Percentiles rank a stretch among this genome's conserved stretches.
These are phyloP conservation scores for Taphrina deformans DNA, from an alignment of 1,139 yeast species.

Conservation along the genomic window DNA sequence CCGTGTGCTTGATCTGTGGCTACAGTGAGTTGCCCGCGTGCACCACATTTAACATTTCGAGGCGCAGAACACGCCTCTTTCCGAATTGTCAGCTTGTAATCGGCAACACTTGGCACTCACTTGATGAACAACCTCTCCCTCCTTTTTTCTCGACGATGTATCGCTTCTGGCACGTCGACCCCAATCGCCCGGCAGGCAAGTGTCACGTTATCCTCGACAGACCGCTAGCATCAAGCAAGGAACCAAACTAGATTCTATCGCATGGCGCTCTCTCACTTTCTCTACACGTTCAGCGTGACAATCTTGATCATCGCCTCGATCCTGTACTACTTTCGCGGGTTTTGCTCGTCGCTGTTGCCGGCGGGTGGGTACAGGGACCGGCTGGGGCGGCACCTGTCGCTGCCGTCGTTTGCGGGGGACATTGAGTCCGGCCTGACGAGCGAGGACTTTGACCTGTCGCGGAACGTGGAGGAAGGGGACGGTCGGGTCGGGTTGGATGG, in stretches of 20 bases:
- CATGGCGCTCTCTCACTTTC: constrained; percentile 29
- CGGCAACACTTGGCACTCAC: neutral
- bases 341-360: constrained; percentile 17
- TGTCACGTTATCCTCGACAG: too few species aligned
- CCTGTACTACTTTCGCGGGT: constrained; percentile 9
- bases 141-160: too few species aligned
- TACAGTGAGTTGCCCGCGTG: neutral
- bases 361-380: neutral
- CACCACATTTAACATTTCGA: neutral
- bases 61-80: neutral
- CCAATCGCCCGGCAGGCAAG: too few species aligned
- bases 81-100: neutral
- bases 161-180: too few species aligned
- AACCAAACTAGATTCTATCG: too few species aligned
- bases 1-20: neutral
- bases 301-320: constrained; percentile 5
- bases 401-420: constrained; percentile 57
- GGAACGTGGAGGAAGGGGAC: constrained; percentile 55
- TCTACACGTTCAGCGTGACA: constrained; percentile 12
- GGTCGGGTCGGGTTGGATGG: constrained; percentile 62
- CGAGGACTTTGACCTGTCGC: constrained; percentile 56
- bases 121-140: neutral
- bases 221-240: too few species aligned
- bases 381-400: constrained; percentile 20
- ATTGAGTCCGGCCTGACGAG: constrained; percentile 67